phyloP scores from a whole-genome alignment of 2,329 filamentous ascomycete genomes.

The Alternaria sp. region DNA sequence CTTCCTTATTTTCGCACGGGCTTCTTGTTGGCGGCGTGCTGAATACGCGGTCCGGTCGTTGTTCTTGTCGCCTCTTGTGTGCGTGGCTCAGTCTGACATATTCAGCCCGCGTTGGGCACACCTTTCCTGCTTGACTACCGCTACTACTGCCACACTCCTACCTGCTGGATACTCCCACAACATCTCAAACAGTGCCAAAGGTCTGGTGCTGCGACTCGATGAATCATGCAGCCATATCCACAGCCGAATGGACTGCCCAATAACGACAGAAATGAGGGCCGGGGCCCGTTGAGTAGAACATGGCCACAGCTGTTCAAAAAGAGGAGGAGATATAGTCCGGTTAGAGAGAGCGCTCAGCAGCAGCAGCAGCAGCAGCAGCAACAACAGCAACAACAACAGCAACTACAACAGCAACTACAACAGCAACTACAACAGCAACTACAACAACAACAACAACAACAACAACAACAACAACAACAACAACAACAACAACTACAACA shows the following conservation, averaged over 20 bases:
- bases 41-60: conserved; percentile 1
- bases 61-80: conserved; percentile 9
- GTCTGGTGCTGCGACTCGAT: conserved; percentile 11
- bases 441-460: conserved; percentile 17
- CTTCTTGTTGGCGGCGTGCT: conserved; percentile 5
- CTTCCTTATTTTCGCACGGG: neutral
- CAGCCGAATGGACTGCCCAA: conserved; percentile 26
- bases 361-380: conserved; percentile 29
- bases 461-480: conserved; percentile 12
- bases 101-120: conserved; percentile 10
- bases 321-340: conserved; percentile 43
- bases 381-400: conserved; percentile 8
- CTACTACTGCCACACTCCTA: neutral
- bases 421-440: conserved; percentile 10
- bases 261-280: conserved; percentile 30
- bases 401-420: conserved; percentile 6
- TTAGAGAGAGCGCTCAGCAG: conserved; percentile 37
- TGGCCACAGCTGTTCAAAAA: conserved; percentile 47
- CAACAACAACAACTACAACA: conserved; percentile 10
- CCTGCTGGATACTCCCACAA: neutral
- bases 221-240: conserved; percentile 37
- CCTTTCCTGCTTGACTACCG: neutral
- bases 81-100: conserved; percentile 14
- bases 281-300: conserved; percentile 41
- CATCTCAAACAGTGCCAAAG: neutral